These are phyloP conservation scores for Scedosporium aurantiacum DNA, from an alignment of 2,329 filamentous ascomycete genomes.

Conservation along the genomic window DNA sequence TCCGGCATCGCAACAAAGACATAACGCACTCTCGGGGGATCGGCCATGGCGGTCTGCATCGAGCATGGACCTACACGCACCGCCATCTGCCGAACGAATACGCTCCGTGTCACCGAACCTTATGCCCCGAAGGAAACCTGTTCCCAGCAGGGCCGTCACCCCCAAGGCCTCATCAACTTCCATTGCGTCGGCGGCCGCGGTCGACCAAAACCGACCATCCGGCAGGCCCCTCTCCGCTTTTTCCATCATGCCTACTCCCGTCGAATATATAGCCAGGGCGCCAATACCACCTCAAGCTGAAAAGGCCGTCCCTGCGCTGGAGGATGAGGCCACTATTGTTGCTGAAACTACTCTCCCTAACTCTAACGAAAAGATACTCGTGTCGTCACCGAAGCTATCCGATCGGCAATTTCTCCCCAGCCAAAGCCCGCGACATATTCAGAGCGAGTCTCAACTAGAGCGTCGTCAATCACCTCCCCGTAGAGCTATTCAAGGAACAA, in stretches of 20 bases:
- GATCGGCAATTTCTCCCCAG: neutral
- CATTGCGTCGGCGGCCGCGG: neutral
- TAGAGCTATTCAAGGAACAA: neutral
- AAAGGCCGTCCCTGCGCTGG: neutral
- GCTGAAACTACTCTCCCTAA: neutral
- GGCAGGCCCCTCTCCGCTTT: neutral
- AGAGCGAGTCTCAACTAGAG: neutral
- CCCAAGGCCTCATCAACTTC: neutral
- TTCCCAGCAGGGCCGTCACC: neutral
- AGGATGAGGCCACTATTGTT: neutral
- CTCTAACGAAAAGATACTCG: neutral
- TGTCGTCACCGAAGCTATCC: neutral
- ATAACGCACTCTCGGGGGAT: neutral
- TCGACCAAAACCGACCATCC: neutral
- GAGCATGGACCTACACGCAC: neutral
- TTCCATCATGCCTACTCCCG: neutral
- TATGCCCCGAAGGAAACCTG: constrained; percentile 1
- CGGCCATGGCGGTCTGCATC: neutral
- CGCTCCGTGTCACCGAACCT: neutral
- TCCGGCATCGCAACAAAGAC: neutral
- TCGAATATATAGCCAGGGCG: neutral
- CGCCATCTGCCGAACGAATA: neutral
- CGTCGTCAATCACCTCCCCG: neutral
- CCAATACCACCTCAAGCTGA: neutral
- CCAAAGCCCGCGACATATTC: neutral